These are phyloP conservation scores for Rhodotorula graminis DNA, from an alignment of 768 basidiomycete genomes.

Conservation along the genomic window DNA sequence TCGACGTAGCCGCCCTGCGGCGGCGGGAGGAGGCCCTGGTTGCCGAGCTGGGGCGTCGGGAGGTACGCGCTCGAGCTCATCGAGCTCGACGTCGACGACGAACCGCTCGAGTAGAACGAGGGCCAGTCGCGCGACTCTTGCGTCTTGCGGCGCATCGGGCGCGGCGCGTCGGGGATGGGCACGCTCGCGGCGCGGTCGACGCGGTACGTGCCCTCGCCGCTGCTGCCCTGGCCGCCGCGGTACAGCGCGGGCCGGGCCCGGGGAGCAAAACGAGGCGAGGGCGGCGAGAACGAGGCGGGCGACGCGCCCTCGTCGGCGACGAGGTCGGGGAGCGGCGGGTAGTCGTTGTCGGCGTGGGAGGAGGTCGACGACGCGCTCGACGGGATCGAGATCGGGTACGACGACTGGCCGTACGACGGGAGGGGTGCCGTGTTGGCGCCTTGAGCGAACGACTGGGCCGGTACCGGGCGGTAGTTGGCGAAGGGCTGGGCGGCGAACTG, in stretches of 20 bases:
- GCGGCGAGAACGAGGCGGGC: constrained; percentile 4
- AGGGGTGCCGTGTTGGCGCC: neutral
- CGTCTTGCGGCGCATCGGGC: constrained; percentile 25
- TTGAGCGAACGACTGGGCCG: too few species aligned
- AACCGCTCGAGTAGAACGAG: constrained; percentile 21
- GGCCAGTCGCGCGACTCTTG: constrained; percentile 30
- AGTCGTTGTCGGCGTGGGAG: neutral
- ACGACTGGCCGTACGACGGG: neutral
- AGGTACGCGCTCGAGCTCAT: neutral
- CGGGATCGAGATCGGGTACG: constrained; percentile 1
- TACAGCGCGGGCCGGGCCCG: neutral
- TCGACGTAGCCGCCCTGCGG: neutral
- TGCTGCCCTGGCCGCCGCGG: neutral
- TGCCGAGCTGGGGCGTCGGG: neutral
- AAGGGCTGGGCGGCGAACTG: neutral
- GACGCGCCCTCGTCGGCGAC: constrained; percentile 17
- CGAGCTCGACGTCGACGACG: constrained; percentile 10
- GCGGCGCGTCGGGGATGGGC: constrained; percentile 16
- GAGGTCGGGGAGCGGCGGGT: constrained; percentile 20
- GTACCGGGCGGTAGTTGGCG: too few species aligned
- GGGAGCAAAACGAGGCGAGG: neutral
- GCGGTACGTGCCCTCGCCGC: neutral
- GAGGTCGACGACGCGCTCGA: constrained; percentile 1
- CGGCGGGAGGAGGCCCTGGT: neutral
- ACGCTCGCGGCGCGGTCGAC: constrained; percentile 18